phyloP scores from a whole-genome alignment of 208 protist genomes.

The Leishmania martiniquensis region DNA sequence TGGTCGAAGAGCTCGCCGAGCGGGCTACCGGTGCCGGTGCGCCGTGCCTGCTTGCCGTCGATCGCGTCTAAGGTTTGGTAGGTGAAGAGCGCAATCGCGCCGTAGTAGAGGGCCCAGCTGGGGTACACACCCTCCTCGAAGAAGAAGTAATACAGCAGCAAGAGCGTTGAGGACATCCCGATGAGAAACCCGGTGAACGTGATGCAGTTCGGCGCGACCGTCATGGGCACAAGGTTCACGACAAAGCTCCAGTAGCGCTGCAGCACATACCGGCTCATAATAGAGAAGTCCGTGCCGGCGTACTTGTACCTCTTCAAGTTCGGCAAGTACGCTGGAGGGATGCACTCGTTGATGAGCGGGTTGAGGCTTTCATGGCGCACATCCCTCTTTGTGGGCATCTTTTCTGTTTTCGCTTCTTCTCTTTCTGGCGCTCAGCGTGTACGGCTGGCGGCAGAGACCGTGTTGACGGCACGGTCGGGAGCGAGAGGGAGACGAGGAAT shows the following conservation, averaged over 20 bases:
- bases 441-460: background rate
- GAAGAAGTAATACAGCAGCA: constrained; percentile 68
- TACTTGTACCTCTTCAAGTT: constrained; percentile 91
- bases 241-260: constrained; percentile 90
- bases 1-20: constrained; percentile 97
- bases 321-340: constrained; percentile 58
- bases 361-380: constrained; percentile 41
- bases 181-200: constrained; percentile 86
- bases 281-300: constrained; percentile 64
- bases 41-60: constrained; percentile 96
- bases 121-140: constrained; percentile 68
- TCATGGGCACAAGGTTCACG: constrained; percentile 85
- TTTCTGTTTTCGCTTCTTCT: background rate
- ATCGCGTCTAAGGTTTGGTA: constrained; percentile 96
- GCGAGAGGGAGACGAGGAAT: background rate
- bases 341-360: constrained; percentile 56
- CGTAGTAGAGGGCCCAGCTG: constrained; percentile 87
- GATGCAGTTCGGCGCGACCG: constrained; percentile 87
- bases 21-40: constrained; percentile 89
- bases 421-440: background rate
- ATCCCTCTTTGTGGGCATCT: background rate
- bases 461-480: too few relatives aligned
- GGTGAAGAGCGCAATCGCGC: constrained; percentile 65
- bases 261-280: constrained; percentile 76
- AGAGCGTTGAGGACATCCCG: constrained; percentile 63